phyloP scores from a whole-genome alignment of 164 flowering plant species.

The Brasenia schreberi region DNA sequence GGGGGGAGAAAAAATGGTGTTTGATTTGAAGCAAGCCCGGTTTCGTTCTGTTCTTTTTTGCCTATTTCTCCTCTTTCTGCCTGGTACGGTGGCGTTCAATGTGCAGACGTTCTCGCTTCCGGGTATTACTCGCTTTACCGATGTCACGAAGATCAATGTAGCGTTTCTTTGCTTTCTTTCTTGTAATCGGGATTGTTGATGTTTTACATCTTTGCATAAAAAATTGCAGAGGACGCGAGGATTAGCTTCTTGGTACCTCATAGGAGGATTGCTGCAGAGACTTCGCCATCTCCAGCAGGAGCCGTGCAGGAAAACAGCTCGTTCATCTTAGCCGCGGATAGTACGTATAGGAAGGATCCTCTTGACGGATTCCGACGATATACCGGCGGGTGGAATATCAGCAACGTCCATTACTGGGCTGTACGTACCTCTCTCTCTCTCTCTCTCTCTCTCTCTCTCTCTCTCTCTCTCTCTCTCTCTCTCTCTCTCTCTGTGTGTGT shows the following conservation, averaged over 20 bases:
- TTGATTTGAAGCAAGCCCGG: too few relatives aligned
- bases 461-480: background rate
- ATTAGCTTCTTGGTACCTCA: background rate
- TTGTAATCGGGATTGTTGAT: background rate
- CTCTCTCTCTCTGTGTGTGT: background rate
- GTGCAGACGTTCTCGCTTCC: background rate
- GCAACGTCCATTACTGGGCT: slow-evolving; percentile 28
- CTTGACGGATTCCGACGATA: slow-evolving; percentile 22
- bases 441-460: background rate
- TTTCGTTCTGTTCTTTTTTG: background rate
- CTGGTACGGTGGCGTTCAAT: background rate
- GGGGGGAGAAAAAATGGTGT: too few relatives aligned
- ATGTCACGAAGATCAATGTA: background rate
- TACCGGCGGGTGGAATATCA: slow-evolving; percentile 43
- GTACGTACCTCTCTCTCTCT: slow-evolving; percentile 17
- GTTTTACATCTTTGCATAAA: too few relatives aligned
- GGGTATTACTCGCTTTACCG: background rate
- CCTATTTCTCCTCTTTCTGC: background rate
- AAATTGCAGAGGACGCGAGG: background rate
- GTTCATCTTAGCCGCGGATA: slow-evolving; percentile 25
- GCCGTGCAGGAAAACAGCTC: slow-evolving; percentile 7
- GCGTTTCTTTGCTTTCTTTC: background rate
- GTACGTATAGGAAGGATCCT: slow-evolving; percentile 41
- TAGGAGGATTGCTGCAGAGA: background rate
- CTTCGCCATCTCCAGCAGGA: background rate